Conservation (phyloP, 2,329 filamentous ascomycete species). For the Venturiaceae sp. region DNA sequence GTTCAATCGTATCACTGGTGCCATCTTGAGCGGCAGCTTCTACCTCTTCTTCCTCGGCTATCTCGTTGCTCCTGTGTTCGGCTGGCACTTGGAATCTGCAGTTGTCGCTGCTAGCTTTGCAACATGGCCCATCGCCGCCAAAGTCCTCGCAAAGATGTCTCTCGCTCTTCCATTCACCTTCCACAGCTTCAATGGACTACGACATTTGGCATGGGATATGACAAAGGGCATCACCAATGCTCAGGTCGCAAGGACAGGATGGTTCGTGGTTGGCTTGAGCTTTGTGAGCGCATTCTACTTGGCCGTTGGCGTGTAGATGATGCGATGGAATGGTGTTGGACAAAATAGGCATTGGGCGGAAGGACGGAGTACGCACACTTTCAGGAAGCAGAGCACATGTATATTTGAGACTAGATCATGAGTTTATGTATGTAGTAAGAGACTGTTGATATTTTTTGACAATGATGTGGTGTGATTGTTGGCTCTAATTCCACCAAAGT, state of each 20-base stretch:
- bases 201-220: conserved; percentile 63
- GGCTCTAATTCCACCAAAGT: no score
- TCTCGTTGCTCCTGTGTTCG: conserved; percentile 67
- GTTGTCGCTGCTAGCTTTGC: conserved; percentile 56
- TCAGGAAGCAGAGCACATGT: neutral
- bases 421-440: neutral
- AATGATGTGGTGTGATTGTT: no score
- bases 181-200: conserved; percentile 59
- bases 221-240: conserved; percentile 53
- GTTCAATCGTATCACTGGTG: conserved; percentile 78
- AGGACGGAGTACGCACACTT: neutral
- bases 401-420: neutral
- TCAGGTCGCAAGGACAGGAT: conserved; percentile 55
- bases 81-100: conserved; percentile 58
- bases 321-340: neutral
- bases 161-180: conserved; percentile 58
- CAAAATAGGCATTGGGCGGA: neutral
- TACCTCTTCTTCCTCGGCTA: conserved; percentile 78
- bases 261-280: conserved; percentile 50
- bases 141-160: conserved; percentile 49
- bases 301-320: neutral
- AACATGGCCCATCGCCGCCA: conserved; percentile 47
- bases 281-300: conserved; percentile 33
- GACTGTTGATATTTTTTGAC: neutral
- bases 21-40: conserved; percentile 58